Conservation (phyloP, 1,139 yeast genomes). For the Sugiyamaella grinbergsii region DNA sequence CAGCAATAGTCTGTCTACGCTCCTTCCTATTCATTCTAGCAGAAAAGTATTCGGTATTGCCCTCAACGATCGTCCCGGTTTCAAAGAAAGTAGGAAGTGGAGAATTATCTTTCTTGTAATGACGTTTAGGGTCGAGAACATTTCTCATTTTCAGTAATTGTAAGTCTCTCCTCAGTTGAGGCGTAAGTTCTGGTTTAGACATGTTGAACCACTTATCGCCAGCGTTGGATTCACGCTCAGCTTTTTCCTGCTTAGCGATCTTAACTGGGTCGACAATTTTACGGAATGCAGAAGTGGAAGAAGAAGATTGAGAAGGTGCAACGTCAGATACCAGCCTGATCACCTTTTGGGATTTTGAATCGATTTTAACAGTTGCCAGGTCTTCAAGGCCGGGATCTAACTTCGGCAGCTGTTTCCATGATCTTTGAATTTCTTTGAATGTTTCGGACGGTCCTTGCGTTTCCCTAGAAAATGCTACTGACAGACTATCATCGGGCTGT, state of each 20-base stretch:
- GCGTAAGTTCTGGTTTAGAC: constrained; percentile 78
- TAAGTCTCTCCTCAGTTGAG: constrained; percentile 73
- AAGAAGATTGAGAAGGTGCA: not conserved
- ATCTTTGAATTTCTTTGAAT: constrained; percentile 26
- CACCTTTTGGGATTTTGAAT: constrained; percentile 19
- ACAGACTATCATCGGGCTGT: not conserved
- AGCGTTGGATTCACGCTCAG: constrained; percentile 44
- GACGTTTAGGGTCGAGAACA: constrained; percentile 93
- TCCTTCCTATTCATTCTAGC: constrained; percentile 69
- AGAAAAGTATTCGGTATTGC: constrained; percentile 75
- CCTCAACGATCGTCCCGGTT: constrained; percentile 84
- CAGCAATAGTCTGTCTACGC: constrained; percentile 76
- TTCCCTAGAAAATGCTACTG: constrained; percentile 7
- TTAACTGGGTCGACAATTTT: constrained; percentile 56
- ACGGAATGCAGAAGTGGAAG: constrained; percentile 32
- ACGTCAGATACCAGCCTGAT: constrained; percentile 21
- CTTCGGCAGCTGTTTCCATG: constrained; percentile 34
- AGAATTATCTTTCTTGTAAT: constrained; percentile 88
- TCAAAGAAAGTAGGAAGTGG: constrained; percentile 79
- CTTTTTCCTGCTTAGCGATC: constrained; percentile 32
- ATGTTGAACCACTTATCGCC: constrained; percentile 80
- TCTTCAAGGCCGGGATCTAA: constrained; percentile 28
- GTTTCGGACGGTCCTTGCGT: constrained; percentile 17
- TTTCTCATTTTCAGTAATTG: constrained; percentile 79
- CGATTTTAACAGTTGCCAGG: not conserved